These are phyloP conservation scores for Polychaeton citri DNA, from an alignment of 2,329 filamentous ascomycete genomes.

Conservation along the genomic window DNA sequence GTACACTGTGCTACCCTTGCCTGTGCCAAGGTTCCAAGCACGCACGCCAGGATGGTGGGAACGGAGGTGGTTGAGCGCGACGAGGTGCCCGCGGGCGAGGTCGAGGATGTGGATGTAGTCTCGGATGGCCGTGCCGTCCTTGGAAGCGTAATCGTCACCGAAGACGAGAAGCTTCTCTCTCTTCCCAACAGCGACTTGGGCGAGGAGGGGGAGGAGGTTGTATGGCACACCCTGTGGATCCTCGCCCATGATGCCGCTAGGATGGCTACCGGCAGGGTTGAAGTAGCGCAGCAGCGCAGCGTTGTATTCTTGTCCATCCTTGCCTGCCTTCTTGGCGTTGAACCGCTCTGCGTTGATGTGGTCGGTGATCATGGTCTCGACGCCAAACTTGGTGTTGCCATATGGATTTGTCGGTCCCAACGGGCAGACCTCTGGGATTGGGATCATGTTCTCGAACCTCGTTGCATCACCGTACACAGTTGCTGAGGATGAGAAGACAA, in stretches of 20 bases:
- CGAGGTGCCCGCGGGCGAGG: conserved; percentile 71
- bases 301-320: conserved; percentile 74
- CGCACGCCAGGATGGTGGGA: conserved; percentile 75
- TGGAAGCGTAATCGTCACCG: conserved; percentile 82
- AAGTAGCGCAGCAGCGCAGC: conserved; percentile 90
- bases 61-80: conserved; percentile 81
- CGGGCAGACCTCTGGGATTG: conserved; percentile 92
- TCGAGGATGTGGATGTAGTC: conserved; percentile 98
- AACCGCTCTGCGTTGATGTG: conserved; percentile 75
- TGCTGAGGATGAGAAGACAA: conserved; percentile 96
- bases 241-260: conserved; percentile 93
- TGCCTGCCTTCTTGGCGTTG: conserved; percentile 66
- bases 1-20: conserved; percentile 86
- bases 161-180: conserved; percentile 90
- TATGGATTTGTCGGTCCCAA: conserved; percentile 96
- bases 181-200: conserved; percentile 91
- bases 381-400: conserved; percentile 86
- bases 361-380: conserved; percentile 86
- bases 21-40: conserved; percentile 94
- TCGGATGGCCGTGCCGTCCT: conserved; percentile 84
- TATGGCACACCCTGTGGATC: conserved; percentile 91
- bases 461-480: conserved; percentile 98
- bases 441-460: conserved; percentile 94
- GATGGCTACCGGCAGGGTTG: conserved; percentile 91
- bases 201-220: conserved; percentile 86